These are phyloP conservation scores for Suillus spraguei DNA, from an alignment of 768 basidiomycete genomes.

Conservation along the genomic window DNA sequence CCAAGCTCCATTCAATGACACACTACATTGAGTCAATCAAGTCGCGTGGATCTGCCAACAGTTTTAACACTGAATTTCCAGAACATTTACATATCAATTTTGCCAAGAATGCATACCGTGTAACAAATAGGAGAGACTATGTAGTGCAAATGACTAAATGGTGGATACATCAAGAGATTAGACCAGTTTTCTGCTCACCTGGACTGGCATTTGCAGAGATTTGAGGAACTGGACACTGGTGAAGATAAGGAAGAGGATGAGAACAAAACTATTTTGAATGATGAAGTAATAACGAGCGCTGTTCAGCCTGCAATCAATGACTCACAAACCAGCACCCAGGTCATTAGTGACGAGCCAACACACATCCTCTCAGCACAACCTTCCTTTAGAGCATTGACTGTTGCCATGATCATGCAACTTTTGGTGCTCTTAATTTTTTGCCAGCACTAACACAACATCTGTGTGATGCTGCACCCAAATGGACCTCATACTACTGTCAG, in stretches of 20 bases:
- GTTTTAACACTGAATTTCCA: too few relatives aligned
- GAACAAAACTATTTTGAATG: too few relatives aligned
- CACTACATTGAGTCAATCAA: too few relatives aligned
- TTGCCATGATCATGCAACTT: not conserved
- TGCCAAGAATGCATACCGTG: too few relatives aligned
- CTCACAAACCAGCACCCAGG: too few relatives aligned
- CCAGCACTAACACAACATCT: not conserved
- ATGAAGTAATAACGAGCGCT: not conserved
- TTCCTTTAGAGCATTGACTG: not conserved
- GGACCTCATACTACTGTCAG: not conserved
- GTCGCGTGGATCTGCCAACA: too few relatives aligned
- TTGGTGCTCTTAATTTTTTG: not conserved
- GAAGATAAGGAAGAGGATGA: not conserved
- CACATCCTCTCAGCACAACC: not conserved
- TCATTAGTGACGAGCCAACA: not conserved
- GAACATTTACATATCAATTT: too few relatives aligned
- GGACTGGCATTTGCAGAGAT: slow-evolving; percentile 18
- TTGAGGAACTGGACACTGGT: not conserved
- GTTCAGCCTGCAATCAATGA: too few relatives aligned
- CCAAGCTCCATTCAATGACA: too few relatives aligned
- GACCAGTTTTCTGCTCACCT: slow-evolving; percentile 30
- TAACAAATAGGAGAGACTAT: not conserved
- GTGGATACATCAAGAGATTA: slow-evolving; percentile 19
- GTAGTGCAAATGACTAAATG: slow-evolving; percentile 14
- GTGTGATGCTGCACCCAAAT: not conserved